These are phyloP conservation scores for Aspergillus carbonarius DNA, from an alignment of 2,329 filamentous ascomycete species.

Conservation along the genomic window DNA sequence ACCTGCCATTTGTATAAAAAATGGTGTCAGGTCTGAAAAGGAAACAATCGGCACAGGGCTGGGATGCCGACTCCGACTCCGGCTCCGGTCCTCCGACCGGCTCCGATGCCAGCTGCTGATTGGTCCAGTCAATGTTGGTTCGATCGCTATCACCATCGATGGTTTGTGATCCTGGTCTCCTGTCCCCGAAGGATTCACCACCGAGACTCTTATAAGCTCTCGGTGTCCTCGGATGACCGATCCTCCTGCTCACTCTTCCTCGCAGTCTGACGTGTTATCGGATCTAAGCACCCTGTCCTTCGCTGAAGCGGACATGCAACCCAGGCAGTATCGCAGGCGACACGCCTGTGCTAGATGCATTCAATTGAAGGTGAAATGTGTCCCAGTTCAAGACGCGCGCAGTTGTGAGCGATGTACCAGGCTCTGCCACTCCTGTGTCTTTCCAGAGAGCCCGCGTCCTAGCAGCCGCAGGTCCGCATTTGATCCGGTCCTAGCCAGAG, in stretches of 20 bases:
- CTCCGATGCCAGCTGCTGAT: neutral
- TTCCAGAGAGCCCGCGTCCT: neutral
- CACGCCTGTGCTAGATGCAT: conserved; percentile 11
- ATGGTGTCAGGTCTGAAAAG: too few relatives aligned
- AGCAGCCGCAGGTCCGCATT: neutral
- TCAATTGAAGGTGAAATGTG: conserved; percentile 10
- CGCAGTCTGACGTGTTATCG: neutral
- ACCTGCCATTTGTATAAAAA: too few relatives aligned
- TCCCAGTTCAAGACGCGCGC: neutral
- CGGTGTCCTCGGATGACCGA: neutral
- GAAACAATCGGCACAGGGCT: neutral
- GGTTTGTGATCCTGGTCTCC: neutral
- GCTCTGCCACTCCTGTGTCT: conserved; percentile 2
- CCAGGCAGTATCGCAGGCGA: neutral
- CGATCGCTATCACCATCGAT: neutral
- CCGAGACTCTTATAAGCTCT: neutral
- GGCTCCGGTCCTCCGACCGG: neutral
- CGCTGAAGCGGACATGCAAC: neutral
- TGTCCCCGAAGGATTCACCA: neutral
- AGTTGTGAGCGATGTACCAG: conserved; percentile 13
- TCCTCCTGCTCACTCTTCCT: neutral
- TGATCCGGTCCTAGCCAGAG: too few relatives aligned
- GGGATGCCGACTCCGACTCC: neutral
- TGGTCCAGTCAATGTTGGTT: neutral
- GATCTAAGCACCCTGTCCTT: neutral